Evolutionary conservation across 2,329 filamentous ascomycete species (phyloP), one percentile per base, ranked within the genome.

Genomic region (Phialophora tarda): DNA sequence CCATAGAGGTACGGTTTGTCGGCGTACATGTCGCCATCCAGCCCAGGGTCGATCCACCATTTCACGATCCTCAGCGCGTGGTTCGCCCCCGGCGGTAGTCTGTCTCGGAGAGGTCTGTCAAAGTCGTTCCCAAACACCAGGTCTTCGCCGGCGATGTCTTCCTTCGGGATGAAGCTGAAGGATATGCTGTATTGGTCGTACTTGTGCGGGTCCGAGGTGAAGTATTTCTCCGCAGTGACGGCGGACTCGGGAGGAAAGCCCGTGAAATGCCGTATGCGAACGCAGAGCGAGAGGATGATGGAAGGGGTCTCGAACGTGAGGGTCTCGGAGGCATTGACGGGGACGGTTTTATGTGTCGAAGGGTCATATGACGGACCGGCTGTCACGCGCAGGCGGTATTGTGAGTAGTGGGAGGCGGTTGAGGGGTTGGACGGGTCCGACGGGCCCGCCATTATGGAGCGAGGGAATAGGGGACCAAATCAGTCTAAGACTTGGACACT

Each of bases 61-160:
- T 91, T 91, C 30, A 96, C 91, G 51, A 97, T 89, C 60, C 88
- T 89, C 78, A 97, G 88, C 0, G 93, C 93, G 10, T 91, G 89
- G 75, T 87, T 88, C 78, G 97, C 96, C 0, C 94, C 93, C 0
- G 92, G 91, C 0, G 95, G 94, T 1, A 99, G 82, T 17, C 89
- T 86, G 75, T 97, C 90, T 32, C 92, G 87, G 72, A 99, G 95
- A 0, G 95, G 92, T 59, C 91, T 87, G 75, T 97, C 93, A 76
- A 98, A 97, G 82, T 97, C 93, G 77, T 98, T 98, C 50, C 94
- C 95, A 73, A 97, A 97, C 62, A 97, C 88, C 2, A 99, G 83
- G 69, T 96, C 88, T 28, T 86, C 78, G 53, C 87, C 92, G 2
- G 83, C 82, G 64, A 96, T 88, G 41, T 78, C 78, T 32, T 80